Conservation (phyloP, 495 filamentous ascomycete species). For the Baudoinia panamericana region DNA sequence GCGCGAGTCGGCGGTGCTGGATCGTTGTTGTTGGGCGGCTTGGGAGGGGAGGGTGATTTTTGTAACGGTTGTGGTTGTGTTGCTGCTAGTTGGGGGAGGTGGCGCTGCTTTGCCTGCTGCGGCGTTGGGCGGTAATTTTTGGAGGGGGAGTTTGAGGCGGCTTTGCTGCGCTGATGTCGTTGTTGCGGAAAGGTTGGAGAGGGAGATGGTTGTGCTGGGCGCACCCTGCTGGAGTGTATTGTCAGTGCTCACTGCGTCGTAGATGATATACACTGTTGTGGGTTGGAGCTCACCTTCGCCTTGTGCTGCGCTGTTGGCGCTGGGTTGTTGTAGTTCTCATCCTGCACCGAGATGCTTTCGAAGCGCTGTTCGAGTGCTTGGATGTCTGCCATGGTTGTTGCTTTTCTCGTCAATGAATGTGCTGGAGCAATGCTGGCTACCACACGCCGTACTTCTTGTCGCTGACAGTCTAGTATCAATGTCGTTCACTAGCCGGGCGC, state of each 20-base stretch:
- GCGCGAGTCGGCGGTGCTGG: slow-evolving; percentile 33
- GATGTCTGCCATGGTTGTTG: slow-evolving; percentile 23
- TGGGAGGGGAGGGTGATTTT: slow-evolving; percentile 55
- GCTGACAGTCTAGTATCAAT: too few species aligned
- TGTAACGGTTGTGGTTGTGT: slow-evolving; percentile 37
- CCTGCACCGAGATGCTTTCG: slow-evolving; percentile 27
- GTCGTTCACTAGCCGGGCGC: too few species aligned
- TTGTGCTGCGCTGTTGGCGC: slow-evolving; percentile 26
- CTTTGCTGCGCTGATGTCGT: slow-evolving; percentile 18
- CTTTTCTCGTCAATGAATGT: too few species aligned
- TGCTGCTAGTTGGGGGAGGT: slow-evolving; percentile 1
- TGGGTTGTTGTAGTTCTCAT: slow-evolving; percentile 28
- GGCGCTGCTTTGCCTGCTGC: slow-evolving; percentile 6
- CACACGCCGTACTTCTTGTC: too few species aligned
- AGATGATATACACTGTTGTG: not conserved
- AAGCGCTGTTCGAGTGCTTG: slow-evolving; percentile 29
- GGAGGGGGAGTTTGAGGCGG: slow-evolving; percentile 32
- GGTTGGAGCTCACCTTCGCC: slow-evolving; percentile 25
- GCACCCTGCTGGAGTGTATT: slow-evolving; percentile 22
- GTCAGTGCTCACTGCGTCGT: slow-evolving; percentile 2
- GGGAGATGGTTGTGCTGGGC: slow-evolving; percentile 25
- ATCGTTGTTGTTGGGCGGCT: slow-evolving; percentile 43
- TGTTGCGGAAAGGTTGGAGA: slow-evolving; percentile 25
- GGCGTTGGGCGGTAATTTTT: slow-evolving; percentile 28
- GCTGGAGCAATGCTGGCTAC: slow-evolving; percentile 1